Evolutionary conservation across 768 basidiomycete genomes (phyloP).

Genomic region (Lactarius evosmus): DNA sequence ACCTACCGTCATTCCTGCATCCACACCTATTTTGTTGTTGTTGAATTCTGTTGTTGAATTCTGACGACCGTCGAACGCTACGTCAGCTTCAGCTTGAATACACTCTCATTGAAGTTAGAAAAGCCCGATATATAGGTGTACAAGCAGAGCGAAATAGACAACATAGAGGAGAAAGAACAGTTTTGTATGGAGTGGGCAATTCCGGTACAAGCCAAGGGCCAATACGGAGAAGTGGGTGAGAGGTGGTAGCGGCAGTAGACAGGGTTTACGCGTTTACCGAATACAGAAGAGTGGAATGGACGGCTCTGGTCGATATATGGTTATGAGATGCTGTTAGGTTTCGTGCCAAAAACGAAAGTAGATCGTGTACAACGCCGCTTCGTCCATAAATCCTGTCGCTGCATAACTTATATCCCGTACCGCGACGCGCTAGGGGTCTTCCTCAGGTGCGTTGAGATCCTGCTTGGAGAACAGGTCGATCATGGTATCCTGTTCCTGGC

Average conservation of each 20-base stretch:
- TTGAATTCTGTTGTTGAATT: too few species aligned
- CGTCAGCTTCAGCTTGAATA: neutral
- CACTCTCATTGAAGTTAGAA: constrained; percentile 8
- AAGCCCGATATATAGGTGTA: constrained; percentile 22
- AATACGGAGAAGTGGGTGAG: neutral
- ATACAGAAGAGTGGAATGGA: constrained; percentile 12
- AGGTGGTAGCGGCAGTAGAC: neutral
- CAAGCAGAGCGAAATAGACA: constrained; percentile 17
- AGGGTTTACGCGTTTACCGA: neutral
- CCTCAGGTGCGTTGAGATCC: constrained; percentile 35
- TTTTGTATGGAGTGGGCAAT: neutral
- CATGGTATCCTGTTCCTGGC: constrained; percentile 82
- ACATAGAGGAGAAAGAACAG: constrained; percentile 15
- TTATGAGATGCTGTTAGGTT: constrained; percentile 3
- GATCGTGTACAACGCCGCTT: constrained; percentile 26
- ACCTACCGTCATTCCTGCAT: neutral
- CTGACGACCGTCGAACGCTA: neutral
- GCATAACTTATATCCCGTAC: constrained; percentile 4
- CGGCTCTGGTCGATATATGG: constrained; percentile 5
- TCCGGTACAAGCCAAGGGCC: constrained; percentile 11
- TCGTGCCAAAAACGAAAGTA: constrained; percentile 20
- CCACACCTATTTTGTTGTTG: constrained; percentile 6
- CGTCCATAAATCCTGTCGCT: constrained; percentile 23
- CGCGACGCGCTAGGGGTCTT: constrained; percentile 1
- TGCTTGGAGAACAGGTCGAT: constrained; percentile 71